Evolutionary conservation across 352 stramenopile species (phyloP), one percentile per base, ranked within the genome.

Genomic region (Globisporangium nodosum): DNA sequence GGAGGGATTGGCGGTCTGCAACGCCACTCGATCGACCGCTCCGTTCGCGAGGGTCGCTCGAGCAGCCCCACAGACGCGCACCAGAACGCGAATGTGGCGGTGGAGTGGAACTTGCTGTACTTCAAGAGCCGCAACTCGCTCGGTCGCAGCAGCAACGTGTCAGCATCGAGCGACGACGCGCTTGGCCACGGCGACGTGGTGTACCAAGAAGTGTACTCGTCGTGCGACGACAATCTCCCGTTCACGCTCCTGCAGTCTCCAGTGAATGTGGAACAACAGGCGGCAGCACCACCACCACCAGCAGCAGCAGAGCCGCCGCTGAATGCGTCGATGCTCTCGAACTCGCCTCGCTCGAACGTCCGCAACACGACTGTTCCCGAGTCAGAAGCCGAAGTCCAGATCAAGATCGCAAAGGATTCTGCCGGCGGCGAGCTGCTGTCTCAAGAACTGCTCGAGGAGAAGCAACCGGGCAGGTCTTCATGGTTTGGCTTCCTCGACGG

Each of bases 241-340:
- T 90, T 92, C 60, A 89, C 82, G 20, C 50, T 85, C 18, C 56
- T 92, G 12, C 68, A 74, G 45, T 88, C 79, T 6, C 81, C 81
- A 15, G 7, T 47, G 15, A 58, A 42, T 11, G 39, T 57, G 18
- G 27, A 35, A 8, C 24, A 21, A n/a, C 43, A 30, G n/a, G 18
- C 12, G 8, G 0, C 21, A 33, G n/a, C 48, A 40, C 18, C 18
- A 46, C 27, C 24, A 21, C 15, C 20, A 30, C 8, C 48, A 39
- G 7, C 39, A 30, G 21, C 27, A 4, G 16, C 46, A 8, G 52
- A 58, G 30, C 49, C 49, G 18, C 16, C 57, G 11, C 42, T 58
- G 51, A 54, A 54, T 27, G 33, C 42, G 12, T 58, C 58, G 5
- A 63, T 54, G 33, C 40, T 57, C 30, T 33, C 50, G 3, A 62